Conservation (phyloP, 2,329 filamentous ascomycete species). For the Talaromyces sp. region DNA sequence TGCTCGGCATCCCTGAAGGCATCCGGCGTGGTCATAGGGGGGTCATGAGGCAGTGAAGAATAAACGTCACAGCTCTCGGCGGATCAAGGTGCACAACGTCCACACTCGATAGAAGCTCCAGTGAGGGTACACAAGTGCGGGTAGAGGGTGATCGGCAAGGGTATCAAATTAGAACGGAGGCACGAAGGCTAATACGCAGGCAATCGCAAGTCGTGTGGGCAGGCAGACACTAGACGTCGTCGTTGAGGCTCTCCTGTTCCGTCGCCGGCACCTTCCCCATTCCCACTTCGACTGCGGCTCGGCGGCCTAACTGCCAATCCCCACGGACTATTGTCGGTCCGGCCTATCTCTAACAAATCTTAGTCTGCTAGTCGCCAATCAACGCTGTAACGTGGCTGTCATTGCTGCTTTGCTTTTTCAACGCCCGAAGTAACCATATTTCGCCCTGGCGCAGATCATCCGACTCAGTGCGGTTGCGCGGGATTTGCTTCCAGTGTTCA, state of each 20-base stretch:
- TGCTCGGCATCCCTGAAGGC: conserved; percentile 46
- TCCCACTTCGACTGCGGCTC: conserved; percentile 11
- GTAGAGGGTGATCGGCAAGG: not conserved
- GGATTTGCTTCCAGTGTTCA: too few relatives aligned
- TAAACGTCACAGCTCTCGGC: not conserved
- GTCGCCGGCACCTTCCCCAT: not conserved
- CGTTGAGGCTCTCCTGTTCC: conserved; percentile 14
- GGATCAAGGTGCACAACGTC: not conserved
- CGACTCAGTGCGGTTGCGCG: not conserved
- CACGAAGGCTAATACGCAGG: not conserved
- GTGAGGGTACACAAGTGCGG: conserved; percentile 1
- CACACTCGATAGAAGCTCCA: not conserved
- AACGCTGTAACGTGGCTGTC: not conserved
- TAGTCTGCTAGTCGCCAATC: not conserved
- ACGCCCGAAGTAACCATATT: not conserved
- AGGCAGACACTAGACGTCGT: not conserved
- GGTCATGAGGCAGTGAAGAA: conserved; percentile 36
- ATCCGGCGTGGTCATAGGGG: conserved; percentile 47
- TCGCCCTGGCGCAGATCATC: not conserved
- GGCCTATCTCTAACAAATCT: not conserved
- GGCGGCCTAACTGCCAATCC: not conserved
- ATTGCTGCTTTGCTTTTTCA: not conserved
- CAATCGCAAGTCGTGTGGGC: not conserved
- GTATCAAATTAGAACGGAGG: not conserved
- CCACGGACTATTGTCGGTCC: conserved; percentile 14